A percentile compares a stretch with the other conserved stretches of the same genome.
phyloP scores from a whole-genome alignment of 257 asterid genomes.

The Forsythia viridissima region DNA sequence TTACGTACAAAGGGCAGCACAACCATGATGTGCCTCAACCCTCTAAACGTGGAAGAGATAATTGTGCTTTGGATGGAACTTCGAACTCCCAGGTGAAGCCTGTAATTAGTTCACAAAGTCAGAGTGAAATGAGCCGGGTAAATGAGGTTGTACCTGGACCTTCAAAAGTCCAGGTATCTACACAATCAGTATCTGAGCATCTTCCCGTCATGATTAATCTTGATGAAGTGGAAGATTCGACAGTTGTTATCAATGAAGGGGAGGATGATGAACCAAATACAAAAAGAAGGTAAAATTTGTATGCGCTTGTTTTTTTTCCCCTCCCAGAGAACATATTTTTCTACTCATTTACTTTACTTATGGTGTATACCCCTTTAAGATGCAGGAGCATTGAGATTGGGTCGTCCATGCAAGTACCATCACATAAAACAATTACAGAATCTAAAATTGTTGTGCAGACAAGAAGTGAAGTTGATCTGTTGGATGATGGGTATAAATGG shows the following conservation, averaged over 20 bases:
- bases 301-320: neutral
- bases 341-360: neutral
- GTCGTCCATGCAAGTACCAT: constrained; percentile 41
- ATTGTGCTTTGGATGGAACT: constrained; percentile 30
- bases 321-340: neutral
- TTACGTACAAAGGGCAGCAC: constrained; percentile 85
- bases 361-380: neutral
- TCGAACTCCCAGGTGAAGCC: constrained; percentile 27
- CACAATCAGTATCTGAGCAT: constrained; percentile 33
- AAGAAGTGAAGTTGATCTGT: constrained; percentile 85
- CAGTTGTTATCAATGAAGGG: constrained; percentile 46
- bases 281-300: constrained; percentile 62
- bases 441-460: constrained; percentile 93
- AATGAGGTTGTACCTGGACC: constrained; percentile 34
- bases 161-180: constrained; percentile 20
- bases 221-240: constrained; percentile 42
- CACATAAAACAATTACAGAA: constrained; percentile 70
- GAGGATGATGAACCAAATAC: constrained; percentile 62
- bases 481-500: constrained; percentile 94
- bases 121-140: constrained; percentile 26
- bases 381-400: constrained; percentile 53
- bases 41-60: constrained; percentile 51
- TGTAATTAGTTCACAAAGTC: constrained; percentile 26
- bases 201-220: constrained; percentile 26
- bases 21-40: constrained; percentile 70